These are phyloP conservation scores for Erigeron canadensis DNA, from an alignment of 129 eudicot species.

Conservation along the genomic window DNA sequence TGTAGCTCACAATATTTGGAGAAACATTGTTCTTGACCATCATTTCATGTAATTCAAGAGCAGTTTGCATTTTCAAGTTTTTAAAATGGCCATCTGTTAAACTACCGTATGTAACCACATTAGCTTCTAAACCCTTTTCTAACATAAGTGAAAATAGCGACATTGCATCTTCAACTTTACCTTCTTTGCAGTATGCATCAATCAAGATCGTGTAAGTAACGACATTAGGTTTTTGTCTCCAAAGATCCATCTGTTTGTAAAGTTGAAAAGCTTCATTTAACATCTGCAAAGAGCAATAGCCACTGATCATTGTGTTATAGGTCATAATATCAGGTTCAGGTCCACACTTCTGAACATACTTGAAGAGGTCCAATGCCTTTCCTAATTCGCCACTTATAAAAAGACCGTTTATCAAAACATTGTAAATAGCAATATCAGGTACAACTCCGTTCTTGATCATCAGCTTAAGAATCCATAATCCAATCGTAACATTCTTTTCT, in stretches of 20 bases:
- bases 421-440: conserved; percentile 57
- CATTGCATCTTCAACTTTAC: conserved; percentile 54
- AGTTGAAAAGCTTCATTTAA: conserved; percentile 47
- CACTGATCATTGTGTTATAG: conserved; percentile 65
- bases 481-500: conserved; percentile 40
- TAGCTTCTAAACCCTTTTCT: conserved; percentile 47
- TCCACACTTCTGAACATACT: conserved; percentile 40
- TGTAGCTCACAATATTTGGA: conserved; percentile 64
- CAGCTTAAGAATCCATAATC: conserved; percentile 43
- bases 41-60: conserved; percentile 52
- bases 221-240: conserved; percentile 32
- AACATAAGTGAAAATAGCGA: conserved; percentile 47
- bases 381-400: conserved; percentile 29
- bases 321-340: conserved; percentile 74
- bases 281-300: conserved; percentile 49
- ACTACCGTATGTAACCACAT: conserved; percentile 64
- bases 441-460: conserved; percentile 45
- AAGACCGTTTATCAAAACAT: conserved; percentile 45
- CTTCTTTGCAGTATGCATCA: conserved; percentile 71
- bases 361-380: conserved; percentile 44
- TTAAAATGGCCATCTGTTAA: conserved; percentile 60
- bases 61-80: conserved; percentile 32
- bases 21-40: conserved; percentile 45
- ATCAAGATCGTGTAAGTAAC: conserved; percentile 55
- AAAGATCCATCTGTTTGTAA: conserved; percentile 33